phyloP scores from a whole-genome alignment of 768 basidiomycete species.

The Leccinum variicolor region DNA sequence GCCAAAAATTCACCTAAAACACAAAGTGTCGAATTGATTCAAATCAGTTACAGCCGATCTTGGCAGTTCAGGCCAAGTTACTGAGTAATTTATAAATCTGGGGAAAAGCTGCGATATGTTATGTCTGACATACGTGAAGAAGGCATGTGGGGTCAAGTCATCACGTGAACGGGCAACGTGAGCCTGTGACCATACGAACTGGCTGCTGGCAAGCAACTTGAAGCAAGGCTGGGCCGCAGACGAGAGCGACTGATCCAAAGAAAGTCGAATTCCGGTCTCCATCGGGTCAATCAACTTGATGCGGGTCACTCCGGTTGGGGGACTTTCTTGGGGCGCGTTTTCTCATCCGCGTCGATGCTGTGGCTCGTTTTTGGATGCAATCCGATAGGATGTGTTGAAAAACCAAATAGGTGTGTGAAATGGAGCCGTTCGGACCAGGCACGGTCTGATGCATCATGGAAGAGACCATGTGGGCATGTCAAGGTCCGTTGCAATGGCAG shows the following conservation, averaged over 20 bases:
- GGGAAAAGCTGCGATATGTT: neutral
- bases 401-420: neutral
- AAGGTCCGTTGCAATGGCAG: slow-evolving; percentile 17
- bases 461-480: slow-evolving; percentile 20
- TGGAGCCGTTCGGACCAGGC: slow-evolving; percentile 1
- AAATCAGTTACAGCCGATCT: neutral
- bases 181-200: neutral
- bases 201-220: no score
- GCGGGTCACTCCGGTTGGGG: neutral
- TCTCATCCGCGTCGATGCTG: neutral
- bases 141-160: neutral
- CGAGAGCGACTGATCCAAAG: neutral
- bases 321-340: neutral
- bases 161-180: neutral
- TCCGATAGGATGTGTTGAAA: neutral
- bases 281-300: neutral
- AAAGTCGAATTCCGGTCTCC: neutral
- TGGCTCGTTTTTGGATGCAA: neutral
- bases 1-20: neutral
- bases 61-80: neutral
- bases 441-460: slow-evolving; percentile 3
- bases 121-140: neutral
- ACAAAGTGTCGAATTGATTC: neutral
- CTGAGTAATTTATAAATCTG: neutral
- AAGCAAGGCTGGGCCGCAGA: neutral